Conservation (phyloP, 768 basidiomycete genomes). For the Suillus fuscotomentosus region DNA sequence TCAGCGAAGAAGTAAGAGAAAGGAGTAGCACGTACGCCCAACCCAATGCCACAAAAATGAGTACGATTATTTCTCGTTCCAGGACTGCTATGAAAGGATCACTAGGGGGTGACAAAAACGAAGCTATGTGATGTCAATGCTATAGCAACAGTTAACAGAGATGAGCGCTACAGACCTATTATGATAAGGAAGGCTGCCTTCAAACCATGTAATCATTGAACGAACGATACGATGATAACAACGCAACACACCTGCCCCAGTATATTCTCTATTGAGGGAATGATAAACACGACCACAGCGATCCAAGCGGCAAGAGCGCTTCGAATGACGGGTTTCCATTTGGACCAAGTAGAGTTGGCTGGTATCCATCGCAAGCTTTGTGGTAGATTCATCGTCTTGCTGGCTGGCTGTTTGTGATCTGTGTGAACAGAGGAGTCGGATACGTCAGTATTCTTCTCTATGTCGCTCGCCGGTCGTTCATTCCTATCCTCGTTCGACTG, state of each 20-base stretch:
- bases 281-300: conserved; percentile 55
- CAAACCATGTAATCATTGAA: conserved; percentile 3
- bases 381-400: conserved; percentile 22
- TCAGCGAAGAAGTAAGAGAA: neutral
- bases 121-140: conserved; percentile 35
- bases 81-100: conserved; percentile 69
- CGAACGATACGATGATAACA: neutral
- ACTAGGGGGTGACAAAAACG: conserved; percentile 63
- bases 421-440: neutral
- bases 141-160: neutral
- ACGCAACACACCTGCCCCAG: conserved; percentile 53
- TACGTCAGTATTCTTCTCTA: neutral
- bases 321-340: conserved; percentile 62
- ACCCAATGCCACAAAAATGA: conserved; percentile 44
- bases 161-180: conserved; percentile 41
- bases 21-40: conserved; percentile 56
- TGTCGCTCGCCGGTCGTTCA: neutral
- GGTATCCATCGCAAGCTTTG: conserved; percentile 51
- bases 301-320: conserved; percentile 64
- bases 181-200: conserved; percentile 67
- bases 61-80: conserved; percentile 59
- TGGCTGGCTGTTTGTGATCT: neutral
- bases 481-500: neutral
- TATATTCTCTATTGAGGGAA: conserved; percentile 43
- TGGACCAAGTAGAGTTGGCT: conserved; percentile 54